phyloP scores from a whole-genome alignment of 371 early-diverging fungal genomes.

The Synchytrium microbalum region DNA sequence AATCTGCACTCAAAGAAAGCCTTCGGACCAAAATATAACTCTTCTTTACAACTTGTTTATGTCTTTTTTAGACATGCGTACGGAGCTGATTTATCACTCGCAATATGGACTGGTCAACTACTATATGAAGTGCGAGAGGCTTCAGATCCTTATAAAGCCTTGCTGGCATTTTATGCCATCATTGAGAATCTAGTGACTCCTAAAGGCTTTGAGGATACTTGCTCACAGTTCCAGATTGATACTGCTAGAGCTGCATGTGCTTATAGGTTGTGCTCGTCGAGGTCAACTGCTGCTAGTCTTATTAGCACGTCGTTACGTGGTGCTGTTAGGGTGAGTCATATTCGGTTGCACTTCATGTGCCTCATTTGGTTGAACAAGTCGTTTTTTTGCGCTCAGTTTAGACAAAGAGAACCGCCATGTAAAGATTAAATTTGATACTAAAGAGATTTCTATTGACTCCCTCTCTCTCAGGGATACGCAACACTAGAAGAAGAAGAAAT shows the following conservation, averaged over 20 bases:
- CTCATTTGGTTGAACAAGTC: conserved; percentile 5
- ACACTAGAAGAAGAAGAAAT: conserved; percentile 23
- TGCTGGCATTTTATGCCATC: conserved; percentile 46
- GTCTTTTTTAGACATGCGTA: conserved; percentile 45
- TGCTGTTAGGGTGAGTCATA: conserved; percentile 34
- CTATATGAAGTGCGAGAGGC: conserved; percentile 45
- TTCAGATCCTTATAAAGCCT: conserved; percentile 44
- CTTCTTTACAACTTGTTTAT: conserved; percentile 7
- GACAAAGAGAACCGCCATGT: background rate
- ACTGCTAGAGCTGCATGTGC: conserved; percentile 49
- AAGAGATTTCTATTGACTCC: background rate
- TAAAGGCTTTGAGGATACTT: conserved; percentile 39
- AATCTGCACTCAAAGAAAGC: background rate
- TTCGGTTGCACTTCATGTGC: background rate
- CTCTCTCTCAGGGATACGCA: conserved; percentile 24
- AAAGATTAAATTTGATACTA: background rate
- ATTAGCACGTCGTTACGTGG: conserved; percentile 36
- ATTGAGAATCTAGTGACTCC: conserved; percentile 37
- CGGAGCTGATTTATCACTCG: conserved; percentile 42
- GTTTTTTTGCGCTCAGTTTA: no score
- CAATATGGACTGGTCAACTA: conserved; percentile 50
- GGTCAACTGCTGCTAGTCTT: conserved; percentile 40
- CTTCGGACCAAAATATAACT: no score
- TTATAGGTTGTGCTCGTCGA: conserved; percentile 36
- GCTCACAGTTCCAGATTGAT: conserved; percentile 43